phyloP scores from a whole-genome alignment of 257 asterid species.

The Fraxinus pennsylvanica region DNA sequence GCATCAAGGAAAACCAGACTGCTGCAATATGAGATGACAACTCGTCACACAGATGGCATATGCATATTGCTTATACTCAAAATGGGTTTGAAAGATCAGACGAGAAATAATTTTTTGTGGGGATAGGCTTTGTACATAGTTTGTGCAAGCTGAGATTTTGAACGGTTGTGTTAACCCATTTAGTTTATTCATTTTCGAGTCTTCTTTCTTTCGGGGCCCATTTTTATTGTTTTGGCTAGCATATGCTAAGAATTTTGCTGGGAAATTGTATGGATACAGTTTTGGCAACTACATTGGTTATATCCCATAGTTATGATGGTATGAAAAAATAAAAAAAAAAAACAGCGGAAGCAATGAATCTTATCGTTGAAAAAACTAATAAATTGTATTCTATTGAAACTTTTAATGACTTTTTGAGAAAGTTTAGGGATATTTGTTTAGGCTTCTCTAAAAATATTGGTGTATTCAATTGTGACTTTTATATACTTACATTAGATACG shows the following conservation, averaged over 20 bases:
- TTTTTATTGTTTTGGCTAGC: conserved; percentile 36
- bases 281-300: neutral
- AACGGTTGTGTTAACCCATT: conserved; percentile 17
- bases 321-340: too few relatives aligned
- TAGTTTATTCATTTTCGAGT: conserved; percentile 25
- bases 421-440: too few relatives aligned
- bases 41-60: conserved; percentile 1
- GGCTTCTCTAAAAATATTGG: too few relatives aligned
- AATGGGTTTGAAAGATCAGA: neutral
- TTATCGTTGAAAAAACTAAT: too few relatives aligned
- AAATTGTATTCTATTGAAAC: too few relatives aligned
- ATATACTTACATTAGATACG: too few relatives aligned
- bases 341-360: neutral
- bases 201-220: conserved; percentile 30
- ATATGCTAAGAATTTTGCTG: conserved; percentile 26
- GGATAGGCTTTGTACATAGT: conserved; percentile 41
- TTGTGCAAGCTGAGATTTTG: conserved; percentile 24
- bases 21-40: conserved; percentile 88
- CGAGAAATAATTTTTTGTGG: neutral
- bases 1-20: conserved; percentile 57
- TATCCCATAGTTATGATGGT: neutral
- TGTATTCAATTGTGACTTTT: too few relatives aligned
- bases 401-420: too few relatives aligned
- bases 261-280: neutral
- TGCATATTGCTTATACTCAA: neutral